Percentiles rank a stretch among this genome's conserved stretches.
phyloP scores from a whole-genome alignment of 495 filamentous ascomycete species.

The Choiromyces venosus region DNA sequence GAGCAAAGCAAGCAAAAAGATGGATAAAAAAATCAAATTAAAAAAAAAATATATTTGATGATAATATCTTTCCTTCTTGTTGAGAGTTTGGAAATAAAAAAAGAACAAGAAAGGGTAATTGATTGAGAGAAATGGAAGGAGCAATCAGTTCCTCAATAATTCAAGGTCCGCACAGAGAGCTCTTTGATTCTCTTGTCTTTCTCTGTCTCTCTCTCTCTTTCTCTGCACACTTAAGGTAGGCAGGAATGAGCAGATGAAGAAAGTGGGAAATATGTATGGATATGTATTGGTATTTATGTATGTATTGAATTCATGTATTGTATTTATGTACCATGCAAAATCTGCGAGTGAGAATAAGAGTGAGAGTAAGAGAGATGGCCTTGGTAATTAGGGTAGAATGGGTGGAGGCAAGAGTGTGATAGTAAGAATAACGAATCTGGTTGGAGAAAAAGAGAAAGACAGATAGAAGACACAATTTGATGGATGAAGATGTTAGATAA shows the following conservation, averaged over 20 bases:
- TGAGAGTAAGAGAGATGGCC: background rate
- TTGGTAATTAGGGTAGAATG: background rate
- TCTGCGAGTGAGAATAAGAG: background rate
- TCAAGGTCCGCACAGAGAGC: background rate
- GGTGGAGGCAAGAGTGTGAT: conserved; percentile 1
- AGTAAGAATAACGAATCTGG: background rate
- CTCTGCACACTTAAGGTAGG: background rate
- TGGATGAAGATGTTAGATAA: background rate
- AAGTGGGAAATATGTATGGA: conserved; percentile 4
- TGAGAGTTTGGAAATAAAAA: background rate
- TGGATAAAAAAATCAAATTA: background rate
- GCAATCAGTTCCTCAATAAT: background rate
- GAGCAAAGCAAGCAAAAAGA: conserved; percentile 22
- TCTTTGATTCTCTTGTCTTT: background rate
- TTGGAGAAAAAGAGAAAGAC: background rate
- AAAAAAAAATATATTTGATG: background rate
- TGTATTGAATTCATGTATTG: conserved; percentile 5
- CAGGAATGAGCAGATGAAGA: background rate
- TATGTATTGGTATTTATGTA: conserved; percentile 5
- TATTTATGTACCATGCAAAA: conserved; percentile 1
- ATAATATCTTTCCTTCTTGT: background rate
- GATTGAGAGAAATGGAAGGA: background rate
- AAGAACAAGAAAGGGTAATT: background rate
- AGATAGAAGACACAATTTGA: background rate
- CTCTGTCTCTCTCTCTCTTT: background rate